Conservation (phyloP, 805 yeast genomes). For the Lipomyces sp. region DNA sequence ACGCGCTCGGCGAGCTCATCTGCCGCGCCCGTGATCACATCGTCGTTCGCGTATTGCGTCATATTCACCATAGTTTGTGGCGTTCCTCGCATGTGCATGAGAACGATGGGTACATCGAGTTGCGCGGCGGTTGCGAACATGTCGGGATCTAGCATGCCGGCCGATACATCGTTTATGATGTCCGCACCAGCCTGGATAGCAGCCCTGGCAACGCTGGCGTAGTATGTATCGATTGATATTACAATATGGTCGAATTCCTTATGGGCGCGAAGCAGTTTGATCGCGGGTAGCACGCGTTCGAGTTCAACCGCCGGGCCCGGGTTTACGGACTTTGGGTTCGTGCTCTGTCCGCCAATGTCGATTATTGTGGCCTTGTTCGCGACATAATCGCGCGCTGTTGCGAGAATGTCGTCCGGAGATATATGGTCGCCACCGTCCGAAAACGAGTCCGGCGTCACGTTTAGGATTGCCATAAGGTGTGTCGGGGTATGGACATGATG, state of each 20-base stretch:
- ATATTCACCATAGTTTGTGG: conserved; percentile 71
- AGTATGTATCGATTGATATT: conserved; percentile 87
- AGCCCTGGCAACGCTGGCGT: conserved; percentile 72
- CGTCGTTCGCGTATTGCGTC: conserved; percentile 54
- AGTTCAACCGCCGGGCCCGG: conserved; percentile 70
- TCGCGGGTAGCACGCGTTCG: conserved; percentile 68
- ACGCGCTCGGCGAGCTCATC: conserved; percentile 67
- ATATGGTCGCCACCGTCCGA: conserved; percentile 76
- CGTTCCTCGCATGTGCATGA: conserved; percentile 85
- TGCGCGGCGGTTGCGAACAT: conserved; percentile 75
- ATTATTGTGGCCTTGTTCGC: conserved; percentile 71
- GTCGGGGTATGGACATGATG: conserved; percentile 55
- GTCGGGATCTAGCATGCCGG: conserved; percentile 69
- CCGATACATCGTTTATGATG: conserved; percentile 87
- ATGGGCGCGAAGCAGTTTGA: conserved; percentile 60
- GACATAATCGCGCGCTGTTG: conserved; percentile 56
- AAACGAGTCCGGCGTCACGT: conserved; percentile 92
- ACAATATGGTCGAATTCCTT: conserved; percentile 50
- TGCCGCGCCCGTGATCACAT: conserved; percentile 61
- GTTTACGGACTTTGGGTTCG: conserved; percentile 79
- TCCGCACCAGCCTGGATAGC: conserved; percentile 81
- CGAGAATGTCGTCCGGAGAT: conserved; percentile 47
- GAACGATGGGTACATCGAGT: conserved; percentile 68
- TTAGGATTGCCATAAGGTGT: conserved; percentile 81
- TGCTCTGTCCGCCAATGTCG: conserved; percentile 94